Conservation (phyloP, 306 rosid genomes). For the Citrullus mucosospermus region DNA sequence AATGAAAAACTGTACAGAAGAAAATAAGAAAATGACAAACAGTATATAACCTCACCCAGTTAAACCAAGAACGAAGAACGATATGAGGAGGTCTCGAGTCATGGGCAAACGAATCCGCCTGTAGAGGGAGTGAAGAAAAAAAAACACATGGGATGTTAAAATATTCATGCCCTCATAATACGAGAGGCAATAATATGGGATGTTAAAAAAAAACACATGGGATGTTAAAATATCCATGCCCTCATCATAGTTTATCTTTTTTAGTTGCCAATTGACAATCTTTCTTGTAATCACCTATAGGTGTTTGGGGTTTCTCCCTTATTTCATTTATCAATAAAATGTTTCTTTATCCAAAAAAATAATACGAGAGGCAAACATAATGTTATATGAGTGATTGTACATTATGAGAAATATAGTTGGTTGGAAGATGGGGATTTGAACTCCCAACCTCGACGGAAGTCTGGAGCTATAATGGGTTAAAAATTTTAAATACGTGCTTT, state of each 20-base stretch:
- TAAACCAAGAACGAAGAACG: slow-evolving; percentile 81
- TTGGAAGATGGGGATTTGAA: not conserved
- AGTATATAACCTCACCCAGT: slow-evolving; percentile 50
- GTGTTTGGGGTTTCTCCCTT: no score
- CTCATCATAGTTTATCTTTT: no score
- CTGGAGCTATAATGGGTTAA: not conserved
- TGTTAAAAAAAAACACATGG: no score
- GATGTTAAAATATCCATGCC: no score
- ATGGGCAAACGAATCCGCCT: slow-evolving; percentile 64
- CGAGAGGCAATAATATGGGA: not conserved
- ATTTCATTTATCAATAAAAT: no score
- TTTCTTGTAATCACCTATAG: no score
- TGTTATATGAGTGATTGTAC: not conserved
- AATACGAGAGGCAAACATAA: not conserved
- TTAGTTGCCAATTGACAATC: no score
- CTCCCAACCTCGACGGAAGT: not conserved
- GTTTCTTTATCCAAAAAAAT: no score
- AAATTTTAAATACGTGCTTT: not conserved
- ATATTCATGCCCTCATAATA: not conserved
- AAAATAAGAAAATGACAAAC: not conserved
- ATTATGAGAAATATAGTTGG: not conserved
- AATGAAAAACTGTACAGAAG: not conserved
- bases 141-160: not conserved
- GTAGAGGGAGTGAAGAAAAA: slow-evolving; percentile 13
- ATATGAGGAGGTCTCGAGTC: slow-evolving; percentile 38